A percentile compares a stretch with the other conserved stretches of the same genome.
Evolutionary conservation across 176 grass and related monocot genomes (phyloP).

Genomic region (Elymus sibiricus): DNA sequence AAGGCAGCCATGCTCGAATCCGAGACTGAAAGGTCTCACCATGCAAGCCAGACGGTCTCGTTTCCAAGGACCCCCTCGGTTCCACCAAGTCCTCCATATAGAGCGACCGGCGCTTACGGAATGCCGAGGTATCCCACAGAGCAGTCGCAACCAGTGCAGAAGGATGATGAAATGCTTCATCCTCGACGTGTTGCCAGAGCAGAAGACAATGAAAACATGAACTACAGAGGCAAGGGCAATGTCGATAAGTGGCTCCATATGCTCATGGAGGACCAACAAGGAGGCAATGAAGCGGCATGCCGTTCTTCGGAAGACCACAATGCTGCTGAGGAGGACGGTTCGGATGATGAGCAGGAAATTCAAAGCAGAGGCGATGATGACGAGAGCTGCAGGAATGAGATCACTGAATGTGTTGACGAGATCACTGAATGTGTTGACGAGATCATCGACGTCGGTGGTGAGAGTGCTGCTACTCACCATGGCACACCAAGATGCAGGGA

Average conservation of each 20-base stretch:
- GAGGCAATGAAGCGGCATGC: slow-evolving; percentile 6
- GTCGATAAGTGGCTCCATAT: slow-evolving; percentile 79
- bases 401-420: slow-evolving; percentile 38
- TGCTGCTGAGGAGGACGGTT: neutral
- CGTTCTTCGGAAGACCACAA: slow-evolving; percentile 17
- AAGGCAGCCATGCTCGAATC: slow-evolving; percentile 10
- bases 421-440: slow-evolving; percentile 40
- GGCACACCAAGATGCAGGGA: slow-evolving; percentile 35
- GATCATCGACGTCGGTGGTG: slow-evolving; percentile 29
- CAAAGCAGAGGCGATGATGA: slow-evolving; percentile 2
- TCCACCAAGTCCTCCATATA: slow-evolving; percentile 43
- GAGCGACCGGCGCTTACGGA: slow-evolving; percentile 7
- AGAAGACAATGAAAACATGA: slow-evolving; percentile 49
- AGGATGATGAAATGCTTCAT: neutral
- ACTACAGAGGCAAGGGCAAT: slow-evolving; percentile 59
- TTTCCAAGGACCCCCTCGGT: slow-evolving; percentile 29
- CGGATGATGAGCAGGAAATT: slow-evolving; percentile 22
- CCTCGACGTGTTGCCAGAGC: neutral
- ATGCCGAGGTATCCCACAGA: slow-evolving; percentile 17
- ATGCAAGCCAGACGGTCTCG: slow-evolving; percentile 26
- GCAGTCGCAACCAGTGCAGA: slow-evolving; percentile 10
- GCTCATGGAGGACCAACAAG: slow-evolving; percentile 49
- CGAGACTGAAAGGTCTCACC: slow-evolving; percentile 19
- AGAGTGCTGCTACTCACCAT: slow-evolving; percentile 15
- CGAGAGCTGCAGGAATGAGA: slow-evolving; percentile 29